These are phyloP conservation scores for Coemansia sp. DNA, from an alignment of 192 early-diverging fungal species.

Conservation along the genomic window DNA sequence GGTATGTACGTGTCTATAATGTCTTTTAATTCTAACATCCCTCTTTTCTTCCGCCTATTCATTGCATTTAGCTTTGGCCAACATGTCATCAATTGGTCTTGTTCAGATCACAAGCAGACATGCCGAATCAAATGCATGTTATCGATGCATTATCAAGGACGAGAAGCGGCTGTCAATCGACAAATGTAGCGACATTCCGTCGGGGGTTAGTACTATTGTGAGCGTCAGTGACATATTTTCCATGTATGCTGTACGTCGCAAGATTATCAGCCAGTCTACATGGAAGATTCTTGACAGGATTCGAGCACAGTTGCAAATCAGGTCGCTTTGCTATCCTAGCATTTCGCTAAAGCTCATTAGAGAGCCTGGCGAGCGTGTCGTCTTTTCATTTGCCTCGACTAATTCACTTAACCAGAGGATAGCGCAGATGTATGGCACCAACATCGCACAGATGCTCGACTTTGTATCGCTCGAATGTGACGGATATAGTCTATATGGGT, in stretches of 20 bases:
- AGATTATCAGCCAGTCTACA: slow-evolving; percentile 16
- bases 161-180: slow-evolving; percentile 15
- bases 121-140: background rate
- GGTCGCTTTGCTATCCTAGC: slow-evolving; percentile 25
- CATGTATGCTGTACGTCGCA: slow-evolving; percentile 26
- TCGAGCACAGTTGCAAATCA: slow-evolving; percentile 21
- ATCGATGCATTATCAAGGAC: slow-evolving; percentile 21
- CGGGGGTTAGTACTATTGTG: slow-evolving; percentile 21
- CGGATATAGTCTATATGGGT: slow-evolving; percentile 24
- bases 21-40: too few species aligned
- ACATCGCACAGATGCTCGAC: slow-evolving; percentile 24
- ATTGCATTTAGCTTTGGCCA: slow-evolving; percentile 31
- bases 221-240: slow-evolving; percentile 36
- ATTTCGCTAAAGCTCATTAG: slow-evolving; percentile 33
- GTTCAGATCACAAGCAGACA: slow-evolving; percentile 27
- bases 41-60: background rate
- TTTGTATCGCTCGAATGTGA: slow-evolving; percentile 31
- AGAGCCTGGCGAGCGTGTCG: background rate
- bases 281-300: slow-evolving; percentile 15
- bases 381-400: slow-evolving; percentile 26
- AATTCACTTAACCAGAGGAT: slow-evolving; percentile 38
- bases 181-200: background rate
- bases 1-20: too few species aligned
- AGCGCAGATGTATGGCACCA: slow-evolving; percentile 33
- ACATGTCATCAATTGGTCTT: slow-evolving; percentile 34